These are phyloP conservation scores for Trichoderma sp. DNA, from an alignment of 2,329 filamentous ascomycete species.

Conservation along the genomic window DNA sequence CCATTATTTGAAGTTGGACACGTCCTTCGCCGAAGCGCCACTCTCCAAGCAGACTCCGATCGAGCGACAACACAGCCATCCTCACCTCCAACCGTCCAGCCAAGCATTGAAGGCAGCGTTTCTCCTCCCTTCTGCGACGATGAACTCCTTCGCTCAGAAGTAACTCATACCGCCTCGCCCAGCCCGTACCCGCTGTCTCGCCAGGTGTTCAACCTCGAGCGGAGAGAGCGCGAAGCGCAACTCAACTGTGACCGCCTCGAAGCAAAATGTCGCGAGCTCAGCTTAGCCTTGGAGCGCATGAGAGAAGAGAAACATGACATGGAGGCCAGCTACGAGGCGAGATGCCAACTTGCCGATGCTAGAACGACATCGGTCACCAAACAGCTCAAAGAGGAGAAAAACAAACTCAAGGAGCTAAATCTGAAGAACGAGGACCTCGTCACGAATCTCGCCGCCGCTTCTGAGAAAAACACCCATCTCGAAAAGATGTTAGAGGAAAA, in stretches of 20 bases:
- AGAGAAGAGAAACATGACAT: not conserved
- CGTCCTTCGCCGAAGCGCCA: not conserved
- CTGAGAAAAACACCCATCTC: not conserved
- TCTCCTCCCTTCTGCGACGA: not conserved
- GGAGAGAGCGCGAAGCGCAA: not conserved
- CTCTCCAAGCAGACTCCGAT: not conserved
- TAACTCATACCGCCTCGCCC: not conserved
- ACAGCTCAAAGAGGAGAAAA: not conserved
- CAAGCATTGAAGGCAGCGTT: not conserved
- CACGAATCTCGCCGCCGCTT: not conserved
- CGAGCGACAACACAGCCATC: not conserved
- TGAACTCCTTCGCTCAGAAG: not conserved
- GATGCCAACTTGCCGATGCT: not conserved
- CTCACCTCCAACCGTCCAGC: not conserved
- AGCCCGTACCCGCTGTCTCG: not conserved
- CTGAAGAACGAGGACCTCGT: not conserved
- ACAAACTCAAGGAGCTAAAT: not conserved
- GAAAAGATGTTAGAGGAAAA: constrained; percentile 6
- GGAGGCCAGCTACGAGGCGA: not conserved
- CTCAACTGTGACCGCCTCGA: not conserved
- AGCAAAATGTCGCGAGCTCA: not conserved
- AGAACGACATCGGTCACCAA: too few relatives aligned
- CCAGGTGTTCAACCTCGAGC: constrained; percentile 6
- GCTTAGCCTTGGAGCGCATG: not conserved
- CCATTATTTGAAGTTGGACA: not conserved